These are phyloP conservation scores for Heritiera littoralis DNA, from an alignment of 345 rosid genomes.

Conservation along the genomic window DNA sequence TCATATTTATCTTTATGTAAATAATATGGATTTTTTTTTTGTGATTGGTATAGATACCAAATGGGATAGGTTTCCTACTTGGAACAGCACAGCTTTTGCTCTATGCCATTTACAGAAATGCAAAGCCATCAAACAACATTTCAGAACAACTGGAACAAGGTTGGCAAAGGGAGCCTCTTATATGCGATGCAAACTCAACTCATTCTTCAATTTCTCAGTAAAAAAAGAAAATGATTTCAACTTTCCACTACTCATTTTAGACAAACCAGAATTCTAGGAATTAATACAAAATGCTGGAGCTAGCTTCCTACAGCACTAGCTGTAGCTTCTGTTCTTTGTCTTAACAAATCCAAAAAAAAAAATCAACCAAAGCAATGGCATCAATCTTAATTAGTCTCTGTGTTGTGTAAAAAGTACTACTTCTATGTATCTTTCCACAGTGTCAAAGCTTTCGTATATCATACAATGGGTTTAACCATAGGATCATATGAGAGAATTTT, in stretches of 20 bases:
- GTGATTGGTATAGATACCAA: conserved; percentile 56
- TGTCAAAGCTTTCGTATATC: no score
- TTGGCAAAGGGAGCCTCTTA: conserved; percentile 25
- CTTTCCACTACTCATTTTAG: background rate
- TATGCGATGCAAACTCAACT: background rate
- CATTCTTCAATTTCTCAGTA: background rate
- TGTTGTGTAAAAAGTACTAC: no score
- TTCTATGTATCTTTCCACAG: no score
- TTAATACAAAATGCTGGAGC: background rate
- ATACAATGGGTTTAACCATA: no score
- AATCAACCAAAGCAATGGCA: no score
- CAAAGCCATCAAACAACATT: conserved; percentile 24
- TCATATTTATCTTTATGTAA: no score
- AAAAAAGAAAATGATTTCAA: no score
- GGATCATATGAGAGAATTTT: no score
- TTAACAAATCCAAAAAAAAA: background rate
- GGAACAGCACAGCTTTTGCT: conserved; percentile 61
- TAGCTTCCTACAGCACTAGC: background rate
- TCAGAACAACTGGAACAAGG: conserved; percentile 36
- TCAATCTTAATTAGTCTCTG: no score
- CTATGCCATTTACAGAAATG: conserved; percentile 56
- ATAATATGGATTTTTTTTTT: background rate
- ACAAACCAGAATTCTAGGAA: background rate
- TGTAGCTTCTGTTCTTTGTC: background rate
- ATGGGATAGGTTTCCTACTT: conserved; percentile 58